phyloP scores from a whole-genome alignment of 2,329 filamentous ascomycete genomes.

The Pestalotiopsis sp. region DNA sequence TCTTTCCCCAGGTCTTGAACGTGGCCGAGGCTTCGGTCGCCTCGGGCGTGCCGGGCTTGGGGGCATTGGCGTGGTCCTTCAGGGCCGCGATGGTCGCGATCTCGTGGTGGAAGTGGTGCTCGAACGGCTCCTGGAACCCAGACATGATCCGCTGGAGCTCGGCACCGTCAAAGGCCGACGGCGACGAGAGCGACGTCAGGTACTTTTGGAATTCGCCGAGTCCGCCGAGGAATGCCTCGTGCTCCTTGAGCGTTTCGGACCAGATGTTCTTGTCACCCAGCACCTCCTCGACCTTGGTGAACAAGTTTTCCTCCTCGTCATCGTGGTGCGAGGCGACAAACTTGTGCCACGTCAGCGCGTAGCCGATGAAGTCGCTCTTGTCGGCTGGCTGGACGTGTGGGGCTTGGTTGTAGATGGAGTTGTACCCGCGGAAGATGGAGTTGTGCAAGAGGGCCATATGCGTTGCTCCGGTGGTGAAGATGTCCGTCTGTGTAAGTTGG shows the following conservation, averaged over 20 bases:
- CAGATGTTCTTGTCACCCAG: conserved; percentile 53
- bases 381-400: conserved; percentile 53
- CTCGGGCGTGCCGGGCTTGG: conserved; percentile 46
- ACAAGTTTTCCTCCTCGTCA: conserved; percentile 60
- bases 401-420: conserved; percentile 64
- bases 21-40: conserved; percentile 47
- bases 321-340: conserved; percentile 64
- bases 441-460: conserved; percentile 67
- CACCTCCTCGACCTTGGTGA: conserved; percentile 56
- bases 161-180: conserved; percentile 44
- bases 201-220: conserved; percentile 56
- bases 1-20: conserved; percentile 66
- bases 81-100: conserved; percentile 54
- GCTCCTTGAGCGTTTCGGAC: conserved; percentile 56
- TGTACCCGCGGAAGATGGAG: conserved; percentile 64
- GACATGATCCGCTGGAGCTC: conserved; percentile 53
- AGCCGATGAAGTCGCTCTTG: conserved; percentile 59
- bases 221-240: conserved; percentile 55
- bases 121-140: conserved; percentile 52
- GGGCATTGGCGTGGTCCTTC: conserved; percentile 52
- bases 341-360: conserved; percentile 59
- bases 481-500: conserved; percentile 46
- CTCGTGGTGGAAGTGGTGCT: conserved; percentile 58
- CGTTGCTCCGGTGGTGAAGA: conserved; percentile 61
- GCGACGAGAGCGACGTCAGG: conserved; percentile 43